Evolutionary conservation across 805 yeast species (phyloP).

Genomic region (Metschnikowia proteae): DNA sequence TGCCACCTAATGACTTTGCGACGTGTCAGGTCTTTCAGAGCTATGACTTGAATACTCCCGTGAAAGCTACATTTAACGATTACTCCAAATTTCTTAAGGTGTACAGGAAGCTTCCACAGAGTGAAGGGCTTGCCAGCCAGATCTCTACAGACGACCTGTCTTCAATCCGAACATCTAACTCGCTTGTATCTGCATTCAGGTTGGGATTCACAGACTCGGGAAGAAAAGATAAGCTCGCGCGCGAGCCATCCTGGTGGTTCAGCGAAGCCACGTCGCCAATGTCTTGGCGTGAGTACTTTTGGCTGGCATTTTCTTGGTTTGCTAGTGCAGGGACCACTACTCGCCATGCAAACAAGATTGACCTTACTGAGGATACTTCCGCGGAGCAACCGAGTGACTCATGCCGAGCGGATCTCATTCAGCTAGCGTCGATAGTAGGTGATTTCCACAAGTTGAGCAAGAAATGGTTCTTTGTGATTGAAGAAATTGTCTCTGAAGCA

Average conservation of each 20-base stretch:
- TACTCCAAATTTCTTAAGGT: constrained; percentile 33
- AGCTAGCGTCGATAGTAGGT: constrained; percentile 30
- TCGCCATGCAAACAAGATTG: constrained; percentile 14
- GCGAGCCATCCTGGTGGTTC: constrained; percentile 44
- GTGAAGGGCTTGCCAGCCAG: constrained; percentile 7
- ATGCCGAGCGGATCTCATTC: constrained; percentile 7
- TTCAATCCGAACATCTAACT: constrained; percentile 29
- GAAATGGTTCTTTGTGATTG: constrained; percentile 34
- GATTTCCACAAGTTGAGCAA: constrained; percentile 38
- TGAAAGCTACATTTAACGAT: constrained; percentile 35
- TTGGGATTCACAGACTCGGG: constrained; percentile 9
- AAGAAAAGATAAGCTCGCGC: constrained; percentile 6
- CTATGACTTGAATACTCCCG: constrained; percentile 9
- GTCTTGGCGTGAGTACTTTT: constrained; percentile 55
- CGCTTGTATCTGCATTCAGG: constrained; percentile 17
- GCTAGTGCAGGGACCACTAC: constrained; percentile 72
- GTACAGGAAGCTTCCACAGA: constrained; percentile 23
- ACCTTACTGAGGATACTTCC: constrained; percentile 1
- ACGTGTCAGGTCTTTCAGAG: constrained; percentile 12
- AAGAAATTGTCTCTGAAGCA: constrained; percentile 34
- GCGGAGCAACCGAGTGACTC: constrained; percentile 7
- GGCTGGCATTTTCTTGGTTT: constrained; percentile 82
- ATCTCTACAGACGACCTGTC: constrained; percentile 26
- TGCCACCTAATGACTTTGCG: constrained; percentile 15
- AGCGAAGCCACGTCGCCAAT: constrained; percentile 42